These are phyloP conservation scores for Penicillium brevicompactum DNA, from an alignment of 2,329 filamentous ascomycete species.

Conservation along the genomic window DNA sequence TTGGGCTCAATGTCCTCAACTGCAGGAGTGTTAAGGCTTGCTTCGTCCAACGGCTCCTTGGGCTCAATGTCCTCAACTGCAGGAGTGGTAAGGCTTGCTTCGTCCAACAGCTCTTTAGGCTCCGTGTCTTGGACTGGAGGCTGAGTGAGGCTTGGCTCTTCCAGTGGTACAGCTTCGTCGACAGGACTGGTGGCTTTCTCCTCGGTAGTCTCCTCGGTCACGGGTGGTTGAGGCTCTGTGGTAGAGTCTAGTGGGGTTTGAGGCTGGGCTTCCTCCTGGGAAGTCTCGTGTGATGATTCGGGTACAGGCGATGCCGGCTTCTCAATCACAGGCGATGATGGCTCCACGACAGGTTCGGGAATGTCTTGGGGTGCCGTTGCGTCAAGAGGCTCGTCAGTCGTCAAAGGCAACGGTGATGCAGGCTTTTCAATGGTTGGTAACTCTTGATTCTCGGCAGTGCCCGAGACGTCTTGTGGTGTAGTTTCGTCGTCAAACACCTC, in stretches of 20 bases:
- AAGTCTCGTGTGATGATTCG: neutral
- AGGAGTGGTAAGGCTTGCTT: neutral
- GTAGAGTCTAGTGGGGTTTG: neutral
- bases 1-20: neutral
- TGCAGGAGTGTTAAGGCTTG: neutral
- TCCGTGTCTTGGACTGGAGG: neutral
- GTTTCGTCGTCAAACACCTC: neutral
- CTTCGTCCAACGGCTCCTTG: neutral
- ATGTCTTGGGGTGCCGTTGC: neutral
- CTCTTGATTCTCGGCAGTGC: neutral
- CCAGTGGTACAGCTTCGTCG: conserved; percentile 3
- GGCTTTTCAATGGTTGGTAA: neutral
- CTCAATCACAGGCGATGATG: neutral
- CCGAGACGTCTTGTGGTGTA: neutral
- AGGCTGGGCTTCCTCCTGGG: neutral
- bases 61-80: neutral
- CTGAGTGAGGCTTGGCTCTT: neutral
- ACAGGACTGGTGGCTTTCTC: neutral
- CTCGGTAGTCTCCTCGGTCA: neutral
- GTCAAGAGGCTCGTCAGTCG: neutral
- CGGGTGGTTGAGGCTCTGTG: neutral
- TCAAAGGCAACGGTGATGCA: neutral
- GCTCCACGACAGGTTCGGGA: neutral
- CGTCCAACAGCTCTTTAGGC: neutral
- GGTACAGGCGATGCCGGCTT: neutral